Evolutionary conservation across 441 rosid species (phyloP).

Genomic region (Theobroma grandiflorum): DNA sequence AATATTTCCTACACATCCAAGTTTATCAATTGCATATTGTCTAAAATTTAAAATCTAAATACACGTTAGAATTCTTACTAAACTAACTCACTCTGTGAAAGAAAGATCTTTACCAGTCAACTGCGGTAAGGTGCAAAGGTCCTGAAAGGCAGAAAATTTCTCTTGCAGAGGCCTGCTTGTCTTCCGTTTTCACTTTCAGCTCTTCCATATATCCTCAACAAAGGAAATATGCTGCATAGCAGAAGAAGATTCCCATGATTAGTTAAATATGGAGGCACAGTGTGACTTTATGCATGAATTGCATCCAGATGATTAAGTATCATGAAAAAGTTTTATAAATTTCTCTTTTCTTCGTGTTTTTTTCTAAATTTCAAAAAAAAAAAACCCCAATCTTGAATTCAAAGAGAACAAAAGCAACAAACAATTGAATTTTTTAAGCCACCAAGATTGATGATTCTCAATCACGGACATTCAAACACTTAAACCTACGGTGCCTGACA

Average conservation of each 20-base stretch:
- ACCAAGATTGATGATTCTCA: background rate
- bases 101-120: conserved; percentile 53
- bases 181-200: conserved; percentile 30
- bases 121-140: conserved; percentile 48
- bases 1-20: background rate
- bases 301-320: background rate
- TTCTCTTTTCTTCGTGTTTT: background rate
- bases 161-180: conserved; percentile 42
- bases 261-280: background rate
- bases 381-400: background rate
- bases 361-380: background rate
- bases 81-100: background rate
- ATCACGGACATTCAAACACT: background rate
- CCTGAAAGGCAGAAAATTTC: conserved; percentile 55
- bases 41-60: background rate
- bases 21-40: background rate
- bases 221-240: background rate
- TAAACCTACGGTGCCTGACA: background rate
- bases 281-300: background rate
- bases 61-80: background rate
- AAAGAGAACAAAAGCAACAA: background rate
- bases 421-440: background rate
- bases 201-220: conserved; percentile 33
- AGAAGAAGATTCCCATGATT: background rate
- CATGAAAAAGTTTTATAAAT: background rate